These are phyloP conservation scores for Podospora pseudocomata DNA, from an alignment of 495 filamentous ascomycete genomes.

Conservation along the genomic window DNA sequence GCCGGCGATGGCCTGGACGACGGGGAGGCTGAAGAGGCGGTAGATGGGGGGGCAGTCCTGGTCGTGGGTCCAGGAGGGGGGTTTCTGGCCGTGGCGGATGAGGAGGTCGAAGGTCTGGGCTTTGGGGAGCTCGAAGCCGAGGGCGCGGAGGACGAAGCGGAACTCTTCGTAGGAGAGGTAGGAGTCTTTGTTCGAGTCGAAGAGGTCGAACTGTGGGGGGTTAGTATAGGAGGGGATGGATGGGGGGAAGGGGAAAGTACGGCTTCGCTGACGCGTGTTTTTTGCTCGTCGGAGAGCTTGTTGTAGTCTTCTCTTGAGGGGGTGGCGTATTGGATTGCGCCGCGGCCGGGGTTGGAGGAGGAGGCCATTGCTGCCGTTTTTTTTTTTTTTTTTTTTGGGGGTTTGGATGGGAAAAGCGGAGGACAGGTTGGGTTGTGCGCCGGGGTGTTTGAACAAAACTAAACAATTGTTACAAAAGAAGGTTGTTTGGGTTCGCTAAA, in stretches of 20 bases:
- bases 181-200: constrained; percentile 94
- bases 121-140: constrained; percentile 69
- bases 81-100: constrained; percentile 34
- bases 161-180: constrained; percentile 97
- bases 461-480: not conserved
- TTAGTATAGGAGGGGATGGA: not conserved
- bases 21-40: constrained; percentile 34
- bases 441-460: not conserved
- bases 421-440: not conserved
- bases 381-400: constrained; percentile 1
- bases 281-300: constrained; percentile 36
- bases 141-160: constrained; percentile 93
- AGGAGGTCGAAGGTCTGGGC: constrained; percentile 37
- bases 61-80: constrained; percentile 34
- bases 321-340: constrained; percentile 35
- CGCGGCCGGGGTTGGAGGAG: constrained; percentile 15
- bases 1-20: constrained; percentile 75
- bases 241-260: constrained; percentile 18
- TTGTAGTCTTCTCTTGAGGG: constrained; percentile 35
- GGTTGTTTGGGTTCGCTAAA: not conserved
- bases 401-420: not conserved
- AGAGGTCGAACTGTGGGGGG: constrained; percentile 73
- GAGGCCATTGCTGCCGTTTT: not conserved
- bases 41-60: constrained; percentile 38
- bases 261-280: constrained; percentile 34